Percentiles rank a stretch among this genome's conserved stretches.
These are phyloP conservation scores for Sclerotinia sclerotiorum DNA, from an alignment of 2,329 filamentous ascomycete species.

Conservation along the genomic window DNA sequence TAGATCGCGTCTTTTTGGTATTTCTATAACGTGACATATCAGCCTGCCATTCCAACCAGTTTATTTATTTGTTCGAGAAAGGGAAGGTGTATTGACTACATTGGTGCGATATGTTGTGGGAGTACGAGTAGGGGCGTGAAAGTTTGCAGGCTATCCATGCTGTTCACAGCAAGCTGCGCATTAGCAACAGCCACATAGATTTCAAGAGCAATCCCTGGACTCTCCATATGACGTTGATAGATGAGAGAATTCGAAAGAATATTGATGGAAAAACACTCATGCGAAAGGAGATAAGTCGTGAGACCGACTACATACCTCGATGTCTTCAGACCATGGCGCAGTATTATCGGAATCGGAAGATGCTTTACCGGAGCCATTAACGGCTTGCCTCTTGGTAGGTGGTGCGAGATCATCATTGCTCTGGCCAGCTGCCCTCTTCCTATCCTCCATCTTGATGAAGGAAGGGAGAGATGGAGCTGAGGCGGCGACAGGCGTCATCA, in stretches of 20 bases:
- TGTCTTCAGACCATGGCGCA: conserved; percentile 68
- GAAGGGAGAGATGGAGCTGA: conserved; percentile 66
- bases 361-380: conserved; percentile 73
- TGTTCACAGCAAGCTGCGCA: conserved; percentile 48
- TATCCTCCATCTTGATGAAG: conserved; percentile 97
- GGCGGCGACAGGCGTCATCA: conserved; percentile 58
- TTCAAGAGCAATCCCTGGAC: conserved; percentile 28
- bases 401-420: conserved; percentile 72
- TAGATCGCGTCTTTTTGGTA: conserved; percentile 96
- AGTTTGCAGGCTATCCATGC: conserved; percentile 44
- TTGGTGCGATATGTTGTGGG: conserved; percentile 28
- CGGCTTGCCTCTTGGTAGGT: conserved; percentile 86
- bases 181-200: conserved; percentile 44
- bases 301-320: conserved; percentile 61
- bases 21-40: conserved; percentile 54
- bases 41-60: conserved; percentile 44
- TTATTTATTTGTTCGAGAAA: conserved; percentile 35
- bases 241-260: conserved; percentile 22
- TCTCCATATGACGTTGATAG: conserved; percentile 30
- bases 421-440: conserved; percentile 85
- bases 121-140: conserved; percentile 32
- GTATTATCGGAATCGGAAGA: conserved; percentile 59
- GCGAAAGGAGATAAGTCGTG: conserved; percentile 19
- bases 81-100: conserved; percentile 24
- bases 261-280: conserved; percentile 24